A percentile compares a stretch with the other conserved stretches of the same genome.
phyloP scores from a whole-genome alignment of 306 rosid genomes.

The Hylodesmum podocarpum region DNA sequence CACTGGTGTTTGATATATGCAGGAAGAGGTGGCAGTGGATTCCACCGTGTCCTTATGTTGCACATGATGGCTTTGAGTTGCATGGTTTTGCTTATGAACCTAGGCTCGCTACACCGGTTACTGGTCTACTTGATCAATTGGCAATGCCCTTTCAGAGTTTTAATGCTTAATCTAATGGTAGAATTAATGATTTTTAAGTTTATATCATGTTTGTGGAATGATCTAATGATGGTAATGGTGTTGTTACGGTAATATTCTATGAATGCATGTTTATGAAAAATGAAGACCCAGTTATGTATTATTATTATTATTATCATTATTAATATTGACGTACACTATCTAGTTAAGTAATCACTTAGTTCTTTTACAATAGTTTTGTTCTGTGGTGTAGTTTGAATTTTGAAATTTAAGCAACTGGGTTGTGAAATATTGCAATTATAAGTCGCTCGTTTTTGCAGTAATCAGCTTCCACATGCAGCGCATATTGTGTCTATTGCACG shows the following conservation, averaged over 20 bases:
- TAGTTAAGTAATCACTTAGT: not conserved
- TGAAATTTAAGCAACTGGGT: not conserved
- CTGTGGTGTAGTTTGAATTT: no score
- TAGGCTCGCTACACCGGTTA: slow-evolving; percentile 75
- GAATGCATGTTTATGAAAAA: not conserved
- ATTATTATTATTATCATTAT: not conserved
- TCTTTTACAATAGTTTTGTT: not conserved
- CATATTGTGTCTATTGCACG: not conserved
- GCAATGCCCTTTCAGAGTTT: slow-evolving; percentile 56
- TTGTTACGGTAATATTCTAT: not conserved
- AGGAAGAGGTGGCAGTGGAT: slow-evolving; percentile 91
- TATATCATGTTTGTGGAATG: not conserved
- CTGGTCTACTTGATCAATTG: slow-evolving; percentile 71
- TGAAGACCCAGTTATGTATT: not conserved
- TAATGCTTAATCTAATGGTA: not conserved
- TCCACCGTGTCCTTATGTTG: slow-evolving; percentile 80
- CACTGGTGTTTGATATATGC: slow-evolving; percentile 59
- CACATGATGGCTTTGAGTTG: slow-evolving; percentile 42
- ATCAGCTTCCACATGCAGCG: not conserved
- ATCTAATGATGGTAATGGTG: not conserved
- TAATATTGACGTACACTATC: not conserved
- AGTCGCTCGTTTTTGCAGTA: not conserved
- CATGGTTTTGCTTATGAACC: slow-evolving; percentile 93
- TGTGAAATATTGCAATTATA: not conserved
- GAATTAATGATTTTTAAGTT: not conserved